These are phyloP conservation scores for Plasmodium inui DNA, from an alignment of 169 alveolate species.

Conservation along the genomic window DNA sequence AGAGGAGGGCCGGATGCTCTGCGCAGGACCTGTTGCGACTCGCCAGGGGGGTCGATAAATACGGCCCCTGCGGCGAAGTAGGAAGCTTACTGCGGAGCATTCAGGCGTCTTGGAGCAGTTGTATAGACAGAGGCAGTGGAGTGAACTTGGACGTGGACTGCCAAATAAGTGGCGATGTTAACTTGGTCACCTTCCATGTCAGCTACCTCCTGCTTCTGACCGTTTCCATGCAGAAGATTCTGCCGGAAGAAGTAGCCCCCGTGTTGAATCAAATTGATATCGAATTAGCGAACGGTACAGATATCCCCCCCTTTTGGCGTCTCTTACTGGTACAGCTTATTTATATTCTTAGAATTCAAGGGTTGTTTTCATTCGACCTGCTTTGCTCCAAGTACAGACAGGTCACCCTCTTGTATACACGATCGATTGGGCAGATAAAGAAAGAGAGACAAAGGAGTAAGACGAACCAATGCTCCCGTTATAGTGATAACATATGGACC, in stretches of 20 bases:
- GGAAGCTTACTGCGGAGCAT: conserved; percentile 12
- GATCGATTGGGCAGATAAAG: not conserved
- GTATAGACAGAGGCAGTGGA: not conserved
- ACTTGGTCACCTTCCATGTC: not conserved
- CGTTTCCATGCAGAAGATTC: not conserved
- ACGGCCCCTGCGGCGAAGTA: not conserved
- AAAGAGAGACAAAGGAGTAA: not conserved
- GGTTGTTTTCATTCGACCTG: conserved; percentile 29
- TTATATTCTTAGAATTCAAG: conserved; percentile 22
- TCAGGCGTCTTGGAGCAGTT: not conserved
- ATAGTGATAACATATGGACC: not conserved
- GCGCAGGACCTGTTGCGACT: conserved; percentile 28
- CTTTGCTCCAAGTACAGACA: conserved; percentile 9
- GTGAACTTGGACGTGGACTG: not conserved
- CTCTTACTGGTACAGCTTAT: conserved; percentile 28
- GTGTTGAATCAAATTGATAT: conserved; percentile 13
- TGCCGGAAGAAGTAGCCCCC: not conserved
- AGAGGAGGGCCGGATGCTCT: not conserved
- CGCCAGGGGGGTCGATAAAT: not conserved
- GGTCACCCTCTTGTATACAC: conserved; percentile 4
- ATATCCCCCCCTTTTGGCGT: conserved; percentile 32
- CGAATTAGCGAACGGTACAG: not conserved
- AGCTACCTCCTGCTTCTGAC: conserved; percentile 46
- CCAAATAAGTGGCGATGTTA: not conserved
- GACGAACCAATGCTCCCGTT: not conserved